These are phyloP conservation scores for Salvia rosmarinus DNA, from an alignment of 257 asterid genomes.

Conservation along the genomic window DNA sequence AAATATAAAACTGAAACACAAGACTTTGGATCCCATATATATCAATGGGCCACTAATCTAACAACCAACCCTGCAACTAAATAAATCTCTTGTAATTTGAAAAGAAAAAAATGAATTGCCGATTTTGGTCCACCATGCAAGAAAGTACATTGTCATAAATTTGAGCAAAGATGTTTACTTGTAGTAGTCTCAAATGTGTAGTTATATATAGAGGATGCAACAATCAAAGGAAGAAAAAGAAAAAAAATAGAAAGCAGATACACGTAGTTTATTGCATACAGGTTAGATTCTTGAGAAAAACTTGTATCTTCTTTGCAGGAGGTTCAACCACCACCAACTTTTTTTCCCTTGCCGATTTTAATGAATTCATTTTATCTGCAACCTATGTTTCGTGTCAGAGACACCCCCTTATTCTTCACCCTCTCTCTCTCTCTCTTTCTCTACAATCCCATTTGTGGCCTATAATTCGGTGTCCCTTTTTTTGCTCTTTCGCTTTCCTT, in stretches of 20 bases:
- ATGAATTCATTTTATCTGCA: conserved; percentile 43
- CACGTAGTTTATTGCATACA: conserved; percentile 19
- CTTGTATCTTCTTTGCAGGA: conserved; percentile 37
- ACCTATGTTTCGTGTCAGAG: conserved; percentile 46
- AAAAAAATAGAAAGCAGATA: neutral
- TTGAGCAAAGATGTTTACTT: conserved; percentile 31
- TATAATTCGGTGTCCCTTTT: conserved; percentile 14
- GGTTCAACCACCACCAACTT: conserved; percentile 87
- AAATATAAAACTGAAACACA: neutral
- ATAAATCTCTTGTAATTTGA: neutral
- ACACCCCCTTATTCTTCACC: conserved; percentile 14
- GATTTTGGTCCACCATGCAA: conserved; percentile 24
- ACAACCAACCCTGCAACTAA: too few species aligned
- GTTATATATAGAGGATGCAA: conserved; percentile 1
- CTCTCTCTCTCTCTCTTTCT: neutral
- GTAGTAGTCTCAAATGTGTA: conserved; percentile 1
- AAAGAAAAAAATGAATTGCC: neutral
- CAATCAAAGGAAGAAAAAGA: neutral
- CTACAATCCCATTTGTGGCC: conserved; percentile 19
- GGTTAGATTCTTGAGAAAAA: conserved; percentile 30
- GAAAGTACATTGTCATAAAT: conserved; percentile 33
- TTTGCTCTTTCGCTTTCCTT: conserved; percentile 18
- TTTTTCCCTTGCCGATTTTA: conserved; percentile 36
- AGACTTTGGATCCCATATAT: neutral
- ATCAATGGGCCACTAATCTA: neutral